A percentile compares a stretch with the other conserved stretches of the same genome.
Evolutionary conservation across 225 moss, liverwort and hornwort species (phyloP).

Genomic region (Pseudoscleropodium purum): DNA sequence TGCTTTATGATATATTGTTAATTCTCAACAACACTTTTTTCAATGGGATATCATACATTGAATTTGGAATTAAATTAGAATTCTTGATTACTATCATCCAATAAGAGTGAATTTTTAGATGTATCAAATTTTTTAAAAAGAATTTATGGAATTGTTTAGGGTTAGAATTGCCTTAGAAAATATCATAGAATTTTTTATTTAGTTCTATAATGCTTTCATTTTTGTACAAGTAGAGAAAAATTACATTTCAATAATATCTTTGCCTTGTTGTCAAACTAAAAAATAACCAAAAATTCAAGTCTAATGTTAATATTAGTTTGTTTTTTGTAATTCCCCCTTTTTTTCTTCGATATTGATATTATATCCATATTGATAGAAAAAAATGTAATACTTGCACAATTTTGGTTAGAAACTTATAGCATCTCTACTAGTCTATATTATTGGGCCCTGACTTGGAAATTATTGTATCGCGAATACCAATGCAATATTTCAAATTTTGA

Average conservation of each 20-base stretch:
- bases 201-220: background rate
- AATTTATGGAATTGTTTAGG: background rate
- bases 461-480: too few species aligned
- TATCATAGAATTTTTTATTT: too few species aligned
- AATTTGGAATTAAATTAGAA: background rate
- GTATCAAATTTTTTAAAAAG: fast-evolving
- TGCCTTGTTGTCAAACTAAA: background rate
- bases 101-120: background rate
- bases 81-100: too few species aligned
- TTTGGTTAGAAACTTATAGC: background rate
- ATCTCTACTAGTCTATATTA: too few species aligned
- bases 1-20: background rate
- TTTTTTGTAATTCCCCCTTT: fast-evolving
- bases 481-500: too few species aligned
- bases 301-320: background rate
- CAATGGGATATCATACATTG: background rate
- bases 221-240: background rate
- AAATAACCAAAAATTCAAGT: background rate
- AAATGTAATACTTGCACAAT: fast-evolving
- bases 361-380: background rate
- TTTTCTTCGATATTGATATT: background rate
- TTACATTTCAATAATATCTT: background rate
- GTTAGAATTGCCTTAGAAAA: fast-evolving
- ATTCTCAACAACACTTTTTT: fast-evolving
- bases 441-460: too few species aligned